Evolutionary conservation across 176 grass and related monocot species (phyloP), one percentile per base, ranked within the genome.

Genomic region (Areca catechu): DNA sequence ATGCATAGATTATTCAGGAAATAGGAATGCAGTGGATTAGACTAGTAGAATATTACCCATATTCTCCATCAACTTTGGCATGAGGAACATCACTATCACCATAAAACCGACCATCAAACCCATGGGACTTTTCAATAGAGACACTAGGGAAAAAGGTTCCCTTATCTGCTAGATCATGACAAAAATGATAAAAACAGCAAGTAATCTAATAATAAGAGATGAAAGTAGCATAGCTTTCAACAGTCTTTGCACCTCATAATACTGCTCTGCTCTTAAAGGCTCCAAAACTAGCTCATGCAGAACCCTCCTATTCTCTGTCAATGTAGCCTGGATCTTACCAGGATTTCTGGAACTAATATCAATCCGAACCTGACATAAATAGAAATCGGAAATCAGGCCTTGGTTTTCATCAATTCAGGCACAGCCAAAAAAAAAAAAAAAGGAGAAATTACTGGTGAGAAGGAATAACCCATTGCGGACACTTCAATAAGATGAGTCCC

Each of bases 401-500:
- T 21, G 10, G 53, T 56, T 27, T 49, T 56, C n/a, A 63, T 53
- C 62, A 43, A 43, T 43, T 43, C 34, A 51, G 1, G 0, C 12
- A 29, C 17, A 69, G 34, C 34, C 22, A 52, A 10, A 64, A 66
- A 19, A 59, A 65, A 25, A 5, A 58, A 67, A 60, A 43, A n/a
- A n/a, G n/a, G 62, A 29, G 10, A 62, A 25, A 57, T 68, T 83
- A 98, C 94, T 24, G 94, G 94, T 48, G 94, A 98, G 70, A 92
- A 98, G 66, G 92, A 78, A 86, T 98, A 98, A 17, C 81, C 88
- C 14, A 92, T 70, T 59, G 78, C 85, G 47, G 79, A 78, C 21
- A 92, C 84, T 74, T 98, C 94, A 37, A 98, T 92, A 67, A 98
- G 79, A 78, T 98, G 94, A 58, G 94, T 92, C 28, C 94, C 94